Base-by-base conservation (phyloP, 805 yeast genomes). In the Metschnikowia matae region DNA sequence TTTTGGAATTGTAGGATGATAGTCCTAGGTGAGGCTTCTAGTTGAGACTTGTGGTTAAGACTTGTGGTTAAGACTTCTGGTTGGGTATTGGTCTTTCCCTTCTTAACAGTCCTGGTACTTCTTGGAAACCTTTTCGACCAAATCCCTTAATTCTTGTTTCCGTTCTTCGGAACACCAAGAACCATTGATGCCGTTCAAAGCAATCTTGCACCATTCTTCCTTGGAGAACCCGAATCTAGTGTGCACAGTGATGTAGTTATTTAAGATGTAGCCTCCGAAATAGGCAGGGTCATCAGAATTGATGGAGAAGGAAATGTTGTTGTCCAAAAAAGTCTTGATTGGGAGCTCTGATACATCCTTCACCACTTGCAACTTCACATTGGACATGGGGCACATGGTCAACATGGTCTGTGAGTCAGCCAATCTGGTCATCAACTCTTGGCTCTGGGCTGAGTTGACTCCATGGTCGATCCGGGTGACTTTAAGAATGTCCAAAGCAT, bases 401-500 rank as follows among this genome's bases (percentile, higher is more conserved):
- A 88, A 71, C 77, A 88, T 61, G 26, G 80, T 78, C 59, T 80
- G 65, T 50, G 78, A 68, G 3, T 69, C 67, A 0, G 87, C 84
- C 56, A 87, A 73, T 61, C 83, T 72, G 51, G 74, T 66, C 66
- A 88, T 67, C 51, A 87, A 65, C 32, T 70, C 78, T 0, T 69
- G 71, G 58, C 78, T 83, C 38, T 85, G 75, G 41, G 74, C 67
- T 8, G 89, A 78, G 61, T 84, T 82, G 56, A 87, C 80, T 48
- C 95, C 95, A 62, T 88, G 96, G 62, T 88, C 96, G 49, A 88
- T 84, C 66, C 96, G 79, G 33, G 83, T 75, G 23, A 80, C 87
- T 26, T 55, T 50, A 48, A 62, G 74, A 43, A 73, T 50, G 58
- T 85, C 84, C 53, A 87, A 68, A 1, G 94, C 70, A 48, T 74